Percentiles rank a stretch among this genome's conserved stretches.
Evolutionary conservation across 2,329 filamentous ascomycete genomes (phyloP).

Genomic region (Pseudonectria buxi): DNA sequence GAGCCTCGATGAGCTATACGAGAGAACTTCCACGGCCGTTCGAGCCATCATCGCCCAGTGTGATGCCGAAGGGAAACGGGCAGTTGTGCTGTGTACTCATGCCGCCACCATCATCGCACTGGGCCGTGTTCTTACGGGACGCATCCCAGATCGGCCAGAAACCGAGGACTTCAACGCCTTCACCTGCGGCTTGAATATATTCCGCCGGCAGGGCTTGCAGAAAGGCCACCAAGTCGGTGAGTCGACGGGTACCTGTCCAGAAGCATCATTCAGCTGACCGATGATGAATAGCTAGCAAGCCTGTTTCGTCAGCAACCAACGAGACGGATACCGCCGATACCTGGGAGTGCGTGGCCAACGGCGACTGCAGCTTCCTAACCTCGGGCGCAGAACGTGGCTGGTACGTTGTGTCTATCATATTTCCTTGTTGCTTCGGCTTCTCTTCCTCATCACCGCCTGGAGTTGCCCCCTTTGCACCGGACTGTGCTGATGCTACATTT

Average conservation of each 20-base stretch:
- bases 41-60: conserved; percentile 64
- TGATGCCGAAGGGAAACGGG: conserved; percentile 61
- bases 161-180: conserved; percentile 79
- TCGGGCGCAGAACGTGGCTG: conserved; percentile 83
- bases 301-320: conserved; percentile 4
- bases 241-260: conserved; percentile 3
- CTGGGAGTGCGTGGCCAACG: conserved; percentile 75
- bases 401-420: conserved; percentile 40
- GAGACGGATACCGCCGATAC: conserved; percentile 45
- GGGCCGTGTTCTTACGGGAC: conserved; percentile 73
- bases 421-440: conserved; percentile 8
- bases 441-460: conserved; percentile 3
- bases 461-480: conserved; percentile 5
- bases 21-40: conserved; percentile 66
- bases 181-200: conserved; percentile 74
- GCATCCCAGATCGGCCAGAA: conserved; percentile 63
- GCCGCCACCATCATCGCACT: conserved; percentile 84
- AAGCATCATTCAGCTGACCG: conserved; percentile 7
- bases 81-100: conserved; percentile 79
- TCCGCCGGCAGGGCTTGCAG: conserved; percentile 25
- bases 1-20: conserved; percentile 70
- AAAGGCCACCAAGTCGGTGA: conserved; percentile 11
- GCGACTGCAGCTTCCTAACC: conserved; percentile 76
- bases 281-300: conserved; percentile 9
- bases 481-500: conserved; percentile 13